Conservation (phyloP, 2,329 filamentous ascomycete species). For the Sclerotinia borealis region DNA sequence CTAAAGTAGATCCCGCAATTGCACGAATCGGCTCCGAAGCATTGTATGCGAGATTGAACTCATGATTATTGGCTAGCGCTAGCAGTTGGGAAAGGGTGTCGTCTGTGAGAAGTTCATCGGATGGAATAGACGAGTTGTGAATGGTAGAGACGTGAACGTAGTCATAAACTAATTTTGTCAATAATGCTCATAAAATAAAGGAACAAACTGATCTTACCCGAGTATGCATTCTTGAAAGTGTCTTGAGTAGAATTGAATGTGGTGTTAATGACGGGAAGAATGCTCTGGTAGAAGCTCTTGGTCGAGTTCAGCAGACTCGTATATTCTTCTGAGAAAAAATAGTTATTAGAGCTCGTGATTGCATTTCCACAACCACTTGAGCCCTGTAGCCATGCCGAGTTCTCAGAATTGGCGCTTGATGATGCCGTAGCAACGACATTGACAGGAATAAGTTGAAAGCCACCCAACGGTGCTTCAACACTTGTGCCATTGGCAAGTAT, state of each 20-base stretch:
- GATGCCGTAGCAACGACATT: conserved; percentile 48
- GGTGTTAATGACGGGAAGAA: conserved; percentile 50
- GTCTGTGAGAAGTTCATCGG: conserved; percentile 51
- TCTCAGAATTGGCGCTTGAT: conserved; percentile 51
- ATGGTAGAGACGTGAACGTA: conserved; percentile 54
- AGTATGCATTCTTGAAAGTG: conserved; percentile 54
- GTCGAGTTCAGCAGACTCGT: conserved; percentile 42
- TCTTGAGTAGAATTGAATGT: conserved; percentile 43
- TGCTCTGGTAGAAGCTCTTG: conserved; percentile 51
- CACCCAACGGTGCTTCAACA: conserved; percentile 63
- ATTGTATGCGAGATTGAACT: conserved; percentile 82
- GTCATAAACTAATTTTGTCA: conserved; percentile 45
- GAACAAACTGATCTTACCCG: conserved; percentile 42
- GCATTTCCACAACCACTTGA: conserved; percentile 50
- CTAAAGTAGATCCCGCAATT: conserved; percentile 52
- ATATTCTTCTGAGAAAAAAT: conserved; percentile 46
- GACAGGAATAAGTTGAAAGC: conserved; percentile 81
- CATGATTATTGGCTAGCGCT: conserved; percentile 70
- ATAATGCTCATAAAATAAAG: neutral
- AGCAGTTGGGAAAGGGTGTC: conserved; percentile 56
- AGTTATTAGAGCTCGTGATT: conserved; percentile 49
- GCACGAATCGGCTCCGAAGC: conserved; percentile 58
- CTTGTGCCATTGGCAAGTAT: conserved; percentile 64
- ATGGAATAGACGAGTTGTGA: conserved; percentile 55
- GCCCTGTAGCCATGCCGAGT: conserved; percentile 53